Conservation (phyloP, 2,329 filamentous ascomycete genomes). For the Zasmidium citrigriseum region DNA sequence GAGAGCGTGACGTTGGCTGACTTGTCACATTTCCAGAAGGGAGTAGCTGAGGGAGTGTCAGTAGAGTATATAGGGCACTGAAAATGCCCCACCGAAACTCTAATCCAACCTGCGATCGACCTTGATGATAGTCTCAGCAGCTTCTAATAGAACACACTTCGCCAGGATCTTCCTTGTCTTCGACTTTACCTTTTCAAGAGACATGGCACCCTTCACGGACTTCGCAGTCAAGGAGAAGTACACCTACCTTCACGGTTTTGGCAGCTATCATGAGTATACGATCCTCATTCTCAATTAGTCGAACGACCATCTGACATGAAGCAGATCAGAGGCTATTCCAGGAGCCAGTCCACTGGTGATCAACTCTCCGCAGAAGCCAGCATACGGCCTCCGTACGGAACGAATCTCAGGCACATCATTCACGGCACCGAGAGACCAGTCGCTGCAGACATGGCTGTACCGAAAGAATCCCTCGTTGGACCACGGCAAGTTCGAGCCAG, state of each 20-base stretch:
- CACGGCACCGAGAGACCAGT: conserved; percentile 55
- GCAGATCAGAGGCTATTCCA: conserved; percentile 66
- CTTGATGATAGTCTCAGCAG: neutral
- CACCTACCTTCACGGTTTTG: conserved; percentile 75
- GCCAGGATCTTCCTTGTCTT: neutral
- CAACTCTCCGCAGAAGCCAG: conserved; percentile 78
- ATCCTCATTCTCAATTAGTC: neutral
- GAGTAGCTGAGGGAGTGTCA: neutral
- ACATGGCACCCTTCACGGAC: conserved; percentile 53
- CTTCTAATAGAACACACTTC: too few species aligned
- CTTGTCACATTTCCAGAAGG: neutral
- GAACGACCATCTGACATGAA: neutral
- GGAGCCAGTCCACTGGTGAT: conserved; percentile 71
- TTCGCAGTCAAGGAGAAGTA: conserved; percentile 68
- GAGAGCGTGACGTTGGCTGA: neutral
- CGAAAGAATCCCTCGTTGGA: conserved; percentile 44
- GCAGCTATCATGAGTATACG: conserved; percentile 68
- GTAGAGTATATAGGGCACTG: neutral
- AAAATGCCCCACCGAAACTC: neutral
- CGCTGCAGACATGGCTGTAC: conserved; percentile 60
- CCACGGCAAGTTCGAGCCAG: conserved; percentile 10
- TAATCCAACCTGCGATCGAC: neutral
- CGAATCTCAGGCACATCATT: conserved; percentile 60
- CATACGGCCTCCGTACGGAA: conserved; percentile 77
- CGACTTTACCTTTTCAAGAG: conserved; percentile 19